Base-by-base conservation (phyloP, 2,329 filamentous ascomycete genomes). In the Teratosphaeria destructans region DNA sequence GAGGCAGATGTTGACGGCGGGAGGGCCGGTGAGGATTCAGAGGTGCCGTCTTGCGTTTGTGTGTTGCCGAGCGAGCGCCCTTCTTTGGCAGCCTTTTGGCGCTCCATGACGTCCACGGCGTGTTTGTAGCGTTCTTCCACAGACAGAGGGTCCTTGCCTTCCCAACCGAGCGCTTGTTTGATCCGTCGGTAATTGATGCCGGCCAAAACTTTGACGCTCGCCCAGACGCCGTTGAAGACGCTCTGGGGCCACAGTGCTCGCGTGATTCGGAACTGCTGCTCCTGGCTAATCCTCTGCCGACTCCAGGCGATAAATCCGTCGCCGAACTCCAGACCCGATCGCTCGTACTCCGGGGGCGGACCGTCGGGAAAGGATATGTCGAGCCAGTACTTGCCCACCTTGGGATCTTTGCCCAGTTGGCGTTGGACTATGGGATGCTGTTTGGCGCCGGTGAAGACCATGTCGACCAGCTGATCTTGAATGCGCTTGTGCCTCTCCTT, bases 321-420 rank as follows among this genome's bases (percentile, higher is more conserved):
- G 8, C 70, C 68, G 35, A 77, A 69, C 54, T 74, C 74, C n/a
- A 77, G 62, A 0, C 79, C 79, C 23, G 72, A 75, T 3, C 76
- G 74, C 61, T 77, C 76, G 59, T 77, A 81, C 61, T 81, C 78
- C 62, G 71, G 67, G 1, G 79, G 79, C 47, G 78, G 78, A 3
- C 75, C 76, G 53, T 77, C 72, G 1, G 79, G 79, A 55, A 78
- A 80, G 16, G 70, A 71, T 19, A 80, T 70, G 55, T 81, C 78
- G 5, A 82, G 68, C 78, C 77, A 80, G 56, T 68, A 71, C 27
- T 71, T 73, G n/a, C 76, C 74, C 16, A 75, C 68, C 53, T 71
- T 73, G 7, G 71, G 57, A 56, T 78, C 73, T 47, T 72, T 67
- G 6, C 78, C 77, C 19, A 78, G 64, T 23, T 66, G 64, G 29